Conservation (phyloP, 306 rosid genomes). For the Lathyrus tuberosus region DNA sequence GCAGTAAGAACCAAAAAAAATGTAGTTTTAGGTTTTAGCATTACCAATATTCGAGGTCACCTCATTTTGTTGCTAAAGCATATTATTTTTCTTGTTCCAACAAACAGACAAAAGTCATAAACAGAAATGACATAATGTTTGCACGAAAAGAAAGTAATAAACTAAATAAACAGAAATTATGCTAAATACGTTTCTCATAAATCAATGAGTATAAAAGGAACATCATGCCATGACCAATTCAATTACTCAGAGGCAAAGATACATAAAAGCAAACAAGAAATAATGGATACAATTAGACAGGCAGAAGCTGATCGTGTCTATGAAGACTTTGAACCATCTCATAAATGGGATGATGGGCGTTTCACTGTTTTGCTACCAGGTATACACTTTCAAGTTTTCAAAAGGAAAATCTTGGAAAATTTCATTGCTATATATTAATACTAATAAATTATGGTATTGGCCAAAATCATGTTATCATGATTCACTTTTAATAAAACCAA, state of each 20-base stretch:
- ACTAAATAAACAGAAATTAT: slow-evolving; percentile 16
- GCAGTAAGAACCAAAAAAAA: slow-evolving; percentile 13
- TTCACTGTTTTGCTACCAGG: slow-evolving; percentile 60
- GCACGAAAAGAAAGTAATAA: slow-evolving; percentile 47
- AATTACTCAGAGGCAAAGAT: slow-evolving; percentile 23
- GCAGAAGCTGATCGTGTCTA: slow-evolving; percentile 36
- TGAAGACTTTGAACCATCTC: slow-evolving; percentile 55
- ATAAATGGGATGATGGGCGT: slow-evolving; percentile 46
- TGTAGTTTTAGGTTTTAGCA: slow-evolving; percentile 33
- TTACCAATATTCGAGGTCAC: slow-evolving; percentile 38
- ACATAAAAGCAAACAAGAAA: slow-evolving; percentile 17
- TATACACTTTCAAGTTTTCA: slow-evolving; percentile 25
- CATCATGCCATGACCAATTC: not conserved
- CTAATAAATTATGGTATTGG: not conserved
- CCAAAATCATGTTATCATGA: not conserved
- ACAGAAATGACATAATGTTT: slow-evolving; percentile 32
- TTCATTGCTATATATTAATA: no score
- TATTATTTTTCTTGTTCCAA: slow-evolving; percentile 43
- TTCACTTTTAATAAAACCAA: not conserved
- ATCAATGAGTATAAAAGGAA: slow-evolving; percentile 40
- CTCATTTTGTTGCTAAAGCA: slow-evolving; percentile 37
- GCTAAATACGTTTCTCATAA: slow-evolving; percentile 15
- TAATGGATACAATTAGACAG: slow-evolving; percentile 32
- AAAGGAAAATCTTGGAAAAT: not conserved
- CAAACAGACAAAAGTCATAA: slow-evolving; percentile 11